Conservation (phyloP, 495 filamentous ascomycete genomes). For the Antarctomyces pellizariae region DNA sequence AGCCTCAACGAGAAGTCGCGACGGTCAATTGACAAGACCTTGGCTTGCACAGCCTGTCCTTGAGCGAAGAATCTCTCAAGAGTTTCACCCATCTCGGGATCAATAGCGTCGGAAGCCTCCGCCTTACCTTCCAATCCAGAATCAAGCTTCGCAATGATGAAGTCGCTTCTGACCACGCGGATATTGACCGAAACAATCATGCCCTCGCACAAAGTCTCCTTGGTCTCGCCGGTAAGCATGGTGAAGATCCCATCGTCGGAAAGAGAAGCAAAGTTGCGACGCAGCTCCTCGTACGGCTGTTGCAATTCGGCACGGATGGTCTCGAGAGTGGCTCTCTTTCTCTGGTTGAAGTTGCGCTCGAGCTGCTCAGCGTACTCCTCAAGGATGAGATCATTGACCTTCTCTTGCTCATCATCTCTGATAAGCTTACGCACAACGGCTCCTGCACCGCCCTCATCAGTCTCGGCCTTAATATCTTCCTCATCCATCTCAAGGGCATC, state of each 20-base stretch:
- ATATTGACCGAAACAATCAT: slow-evolving; percentile 87
- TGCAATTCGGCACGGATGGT: slow-evolving; percentile 86
- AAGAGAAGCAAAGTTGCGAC: slow-evolving; percentile 52
- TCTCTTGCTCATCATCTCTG: slow-evolving; percentile 74
- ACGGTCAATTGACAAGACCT: slow-evolving; percentile 64
- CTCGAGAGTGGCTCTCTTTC: slow-evolving; percentile 88
- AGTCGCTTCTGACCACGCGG: slow-evolving; percentile 69
- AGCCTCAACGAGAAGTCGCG: slow-evolving; percentile 62
- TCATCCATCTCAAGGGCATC: slow-evolving; percentile 92
- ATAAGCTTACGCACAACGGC: slow-evolving; percentile 84
- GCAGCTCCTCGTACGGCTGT: slow-evolving; percentile 80
- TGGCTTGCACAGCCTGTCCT: slow-evolving; percentile 70
- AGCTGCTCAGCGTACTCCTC: slow-evolving; percentile 95
- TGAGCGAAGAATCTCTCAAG: slow-evolving; percentile 31
- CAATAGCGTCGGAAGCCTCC: slow-evolving; percentile 41
- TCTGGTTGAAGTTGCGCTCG: slow-evolving; percentile 74
- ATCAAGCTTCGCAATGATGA: slow-evolving; percentile 78
- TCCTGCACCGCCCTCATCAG: slow-evolving; percentile 62
- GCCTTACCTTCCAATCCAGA: slow-evolving; percentile 83
- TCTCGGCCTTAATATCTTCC: slow-evolving; percentile 89
- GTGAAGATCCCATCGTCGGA: slow-evolving; percentile 71
- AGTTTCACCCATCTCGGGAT: slow-evolving; percentile 21
- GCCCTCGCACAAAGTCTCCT: slow-evolving; percentile 54
- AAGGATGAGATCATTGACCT: slow-evolving; percentile 84
- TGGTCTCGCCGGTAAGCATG: slow-evolving; percentile 87